Base-by-base conservation (phyloP, 495 filamentous ascomycete genomes). In the Amorphotheca resinae region DNA sequence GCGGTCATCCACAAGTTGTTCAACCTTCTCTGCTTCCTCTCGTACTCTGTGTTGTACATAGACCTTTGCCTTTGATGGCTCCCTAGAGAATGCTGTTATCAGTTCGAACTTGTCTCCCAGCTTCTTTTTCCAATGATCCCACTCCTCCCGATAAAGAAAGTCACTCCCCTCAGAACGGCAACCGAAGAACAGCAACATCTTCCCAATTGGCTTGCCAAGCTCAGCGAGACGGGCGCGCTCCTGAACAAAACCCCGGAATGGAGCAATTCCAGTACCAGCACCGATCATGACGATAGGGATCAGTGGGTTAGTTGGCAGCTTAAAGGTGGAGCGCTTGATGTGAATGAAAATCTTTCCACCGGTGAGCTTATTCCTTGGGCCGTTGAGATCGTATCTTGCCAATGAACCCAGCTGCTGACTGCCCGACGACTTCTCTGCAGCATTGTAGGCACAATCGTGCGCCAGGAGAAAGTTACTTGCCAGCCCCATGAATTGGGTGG, bases 271-370 rank as follows among this genome's bases (percentile, higher is more conserved):
- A 11, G 64, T 68, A 0, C 73, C 73, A 0, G 69, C 62, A 22
- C 57, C 72, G 22, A 81, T 64, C 67, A 78, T 76, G 48, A 84
- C 73, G 46, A 87, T 64, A 0, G 83, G 82, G 0, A 67, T 74
- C 28, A 64, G 64, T 1, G 69, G 53, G 46, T 74, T 68, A 4
- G 55, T 39, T 0, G 81, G 81, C 0, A 82, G 70, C 38, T 76
- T 73, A 68, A 88, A 88, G 28, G 39, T 43, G 9, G 43, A 46
- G 4, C 6, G 22, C 2, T 38, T 28, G 4, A 46, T 32, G 11
- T 46, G 37, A 12, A 6, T 7, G 12, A 30, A 30, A 7, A 12
- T 12, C 12, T 30, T 6, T 6, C 6, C 26, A 7, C 26, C 26
- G 6, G 6, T 6, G 7, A 30, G 12, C 26, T 7, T 30, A 6